Base-by-base conservation (phyloP, 306 rosid genomes). In the Inga oerstediana region DNA sequence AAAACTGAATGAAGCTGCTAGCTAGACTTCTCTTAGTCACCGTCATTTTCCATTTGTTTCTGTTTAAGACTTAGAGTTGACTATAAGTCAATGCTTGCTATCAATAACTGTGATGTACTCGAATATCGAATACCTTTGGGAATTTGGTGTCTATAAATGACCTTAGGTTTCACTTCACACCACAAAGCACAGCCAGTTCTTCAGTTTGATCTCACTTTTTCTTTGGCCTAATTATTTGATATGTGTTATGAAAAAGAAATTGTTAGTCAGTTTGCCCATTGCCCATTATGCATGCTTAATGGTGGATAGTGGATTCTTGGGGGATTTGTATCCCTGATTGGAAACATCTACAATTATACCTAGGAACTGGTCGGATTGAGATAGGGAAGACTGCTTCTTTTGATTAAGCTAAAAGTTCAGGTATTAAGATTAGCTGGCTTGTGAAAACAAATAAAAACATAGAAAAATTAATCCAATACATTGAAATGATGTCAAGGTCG, bases 291-390 rank as follows among this genome's bases (percentile, higher is more conserved):
- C 70, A 62, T 77, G 59, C 34, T 72, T 77, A 65, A 37, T 78
- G 76, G 80, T 41, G 67, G 49, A 81, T 67, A 49, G 16, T 34
- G 48, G 52, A n/a, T 51, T 17, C 15, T 20, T 69, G 54, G 22
- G 24, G 20, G 75, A 71, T 35, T 71, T 76, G 59, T 44, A 2
- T 68, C 41, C 64, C 62, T 75, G 65, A 72, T 82, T 69, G 66
- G 76, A 79, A 79, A 49, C 20, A 0, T 20, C 64, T 56, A 19
- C 11, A 8, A 30, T 68, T 39, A 56, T 76, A 39, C 78, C 30
- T 30, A 17, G 41, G 80, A 43, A 5, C 17, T 43, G 52, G 61
- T 15, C 34, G 20, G 69, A 45, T 54, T 65, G 13, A 59, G 68
- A 52, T 37, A 77, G 52, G 22, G 51, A 43, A 44, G 71, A 73